phyloP scores from a whole-genome alignment of 2,329 filamentous ascomycete genomes.

The Dendrostoma leiphaemia region DNA sequence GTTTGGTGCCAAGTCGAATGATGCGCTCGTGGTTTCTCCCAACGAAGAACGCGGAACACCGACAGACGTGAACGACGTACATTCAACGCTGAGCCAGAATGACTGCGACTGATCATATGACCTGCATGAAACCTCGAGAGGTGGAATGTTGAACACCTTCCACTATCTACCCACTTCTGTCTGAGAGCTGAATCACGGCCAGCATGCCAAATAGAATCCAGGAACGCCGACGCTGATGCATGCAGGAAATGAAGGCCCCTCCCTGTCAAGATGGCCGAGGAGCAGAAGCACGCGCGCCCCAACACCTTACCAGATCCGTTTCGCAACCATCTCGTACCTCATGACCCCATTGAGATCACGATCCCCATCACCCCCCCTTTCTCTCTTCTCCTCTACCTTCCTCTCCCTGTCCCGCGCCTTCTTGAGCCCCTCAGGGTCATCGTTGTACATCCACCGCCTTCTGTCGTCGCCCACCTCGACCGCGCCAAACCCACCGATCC shows the following conservation, averaged over 20 bases:
- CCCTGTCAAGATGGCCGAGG: too few relatives aligned
- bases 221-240: not conserved
- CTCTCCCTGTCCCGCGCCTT: conserved; percentile 62
- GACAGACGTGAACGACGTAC: too few relatives aligned
- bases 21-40: too few relatives aligned
- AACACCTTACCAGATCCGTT: conserved; percentile 90
- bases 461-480: conserved; percentile 90
- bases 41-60: too few relatives aligned
- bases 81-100: too few relatives aligned
- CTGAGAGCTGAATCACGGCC: not conserved
- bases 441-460: conserved; percentile 79
- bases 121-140: too few relatives aligned
- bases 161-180: not conserved
- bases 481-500: conserved; percentile 78
- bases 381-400: conserved; percentile 58
- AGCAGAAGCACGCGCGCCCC: too few relatives aligned
- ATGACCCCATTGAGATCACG: conserved; percentile 66
- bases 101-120: too few relatives aligned
- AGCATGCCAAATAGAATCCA: not conserved
- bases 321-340: conserved; percentile 93
- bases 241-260: too few relatives aligned
- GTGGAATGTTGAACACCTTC: not conserved
- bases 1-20: too few relatives aligned
- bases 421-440: conserved; percentile 71
- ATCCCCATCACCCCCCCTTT: conserved; percentile 41